phyloP scores from a whole-genome alignment of 2,329 filamentous ascomycete genomes.

The Penicillium sp. region DNA sequence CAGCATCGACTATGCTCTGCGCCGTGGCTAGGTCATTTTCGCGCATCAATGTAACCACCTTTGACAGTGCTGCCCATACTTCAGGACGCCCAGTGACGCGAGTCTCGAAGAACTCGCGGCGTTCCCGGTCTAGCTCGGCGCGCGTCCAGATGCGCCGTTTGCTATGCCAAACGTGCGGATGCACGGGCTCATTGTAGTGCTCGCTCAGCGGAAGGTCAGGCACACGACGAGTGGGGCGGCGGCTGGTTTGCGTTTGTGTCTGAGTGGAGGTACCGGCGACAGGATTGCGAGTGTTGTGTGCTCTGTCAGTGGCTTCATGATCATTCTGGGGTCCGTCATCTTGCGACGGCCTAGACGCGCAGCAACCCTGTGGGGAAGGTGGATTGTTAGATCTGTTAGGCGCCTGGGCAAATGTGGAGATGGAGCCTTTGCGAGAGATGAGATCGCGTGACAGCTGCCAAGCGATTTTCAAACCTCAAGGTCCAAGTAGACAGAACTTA shows the following conservation, averaged over 20 bases:
- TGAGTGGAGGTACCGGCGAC: conserved; percentile 9
- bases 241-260: conserved; percentile 8
- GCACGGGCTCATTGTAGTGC: conserved; percentile 66
- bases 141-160: conserved; percentile 64
- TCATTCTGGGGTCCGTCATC: conserved; percentile 24
- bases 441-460: conserved; percentile 10
- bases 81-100: conserved; percentile 70
- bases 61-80: conserved; percentile 71
- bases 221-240: conserved; percentile 12
- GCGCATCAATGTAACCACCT: conserved; percentile 65
- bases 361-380: conserved; percentile 35
- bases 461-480: neutral
- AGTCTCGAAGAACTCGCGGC: conserved; percentile 84
- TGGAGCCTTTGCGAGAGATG: neutral
- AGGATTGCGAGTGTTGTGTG: conserved; percentile 18
- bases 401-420: neutral
- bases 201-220: conserved; percentile 41
- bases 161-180: conserved; percentile 61
- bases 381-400: conserved; percentile 4
- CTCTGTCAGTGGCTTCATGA: conserved; percentile 20
- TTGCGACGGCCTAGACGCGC: conserved; percentile 34
- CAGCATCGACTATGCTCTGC: conserved; percentile 73
- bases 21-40: conserved; percentile 61
- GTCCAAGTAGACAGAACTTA: conserved; percentile 17
- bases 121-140: conserved; percentile 62